phyloP scores from a whole-genome alignment of 106 monocot genomes.

The Acanthochlamys bracteata region DNA sequence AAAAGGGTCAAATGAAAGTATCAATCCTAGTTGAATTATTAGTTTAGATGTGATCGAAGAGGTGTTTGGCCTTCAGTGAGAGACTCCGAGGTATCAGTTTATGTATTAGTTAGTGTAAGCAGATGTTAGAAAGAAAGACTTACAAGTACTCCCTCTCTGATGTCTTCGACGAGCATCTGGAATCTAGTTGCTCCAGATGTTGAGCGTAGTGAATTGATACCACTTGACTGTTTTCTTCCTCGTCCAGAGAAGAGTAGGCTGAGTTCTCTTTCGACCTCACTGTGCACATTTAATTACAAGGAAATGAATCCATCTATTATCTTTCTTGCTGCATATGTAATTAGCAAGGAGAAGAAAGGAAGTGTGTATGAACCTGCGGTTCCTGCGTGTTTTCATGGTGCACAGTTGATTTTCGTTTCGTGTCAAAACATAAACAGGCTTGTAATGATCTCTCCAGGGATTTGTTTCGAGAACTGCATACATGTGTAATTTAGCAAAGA shows the following conservation, averaged over 20 bases:
- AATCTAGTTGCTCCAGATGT: constrained; percentile 41
- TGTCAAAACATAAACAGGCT: constrained; percentile 91
- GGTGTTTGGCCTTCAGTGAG: no score
- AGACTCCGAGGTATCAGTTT: no score
- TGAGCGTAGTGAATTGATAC: constrained; percentile 56
- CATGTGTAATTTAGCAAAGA: background rate
- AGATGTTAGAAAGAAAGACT: constrained; percentile 15
- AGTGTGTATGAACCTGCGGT: constrained; percentile 39
- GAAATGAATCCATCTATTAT: background rate
- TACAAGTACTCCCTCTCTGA: constrained; percentile 97
- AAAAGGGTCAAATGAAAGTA: no score
- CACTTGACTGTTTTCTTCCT: constrained; percentile 36
- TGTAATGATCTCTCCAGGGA: constrained; percentile 91
- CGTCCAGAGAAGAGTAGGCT: constrained; percentile 69
- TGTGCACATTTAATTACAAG: constrained; percentile 18
- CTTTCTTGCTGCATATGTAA: background rate
- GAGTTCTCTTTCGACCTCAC: constrained; percentile 96
- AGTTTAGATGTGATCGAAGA: no score
- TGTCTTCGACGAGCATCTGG: constrained; percentile 96
- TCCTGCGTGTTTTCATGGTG: constrained; percentile 96
- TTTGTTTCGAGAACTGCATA: constrained; percentile 77
- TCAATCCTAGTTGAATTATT: no score
- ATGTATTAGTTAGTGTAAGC: no score
- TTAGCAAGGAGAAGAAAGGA: background rate
- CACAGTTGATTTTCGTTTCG: constrained; percentile 84